Percentiles rank a stretch among this genome's conserved stretches.
These are phyloP conservation scores for Microstegium vimineum DNA, from an alignment of 176 grass and related monocot species.

Conservation along the genomic window DNA sequence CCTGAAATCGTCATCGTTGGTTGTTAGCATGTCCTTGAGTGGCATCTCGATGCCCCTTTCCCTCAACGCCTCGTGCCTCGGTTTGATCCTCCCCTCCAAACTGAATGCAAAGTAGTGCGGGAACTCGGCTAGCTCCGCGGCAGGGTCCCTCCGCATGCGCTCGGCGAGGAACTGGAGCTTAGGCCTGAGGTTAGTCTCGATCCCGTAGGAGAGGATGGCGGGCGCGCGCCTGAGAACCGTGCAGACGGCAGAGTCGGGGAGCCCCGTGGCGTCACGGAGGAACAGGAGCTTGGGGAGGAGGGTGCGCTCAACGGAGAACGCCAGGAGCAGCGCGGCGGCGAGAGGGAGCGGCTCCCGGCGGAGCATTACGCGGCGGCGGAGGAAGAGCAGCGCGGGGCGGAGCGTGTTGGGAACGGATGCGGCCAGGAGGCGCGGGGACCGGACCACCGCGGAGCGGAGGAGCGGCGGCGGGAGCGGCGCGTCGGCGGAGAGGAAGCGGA, in stretches of 20 bases:
- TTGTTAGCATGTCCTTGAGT: conserved; percentile 62
- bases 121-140: conserved; percentile 53
- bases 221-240: too few species aligned
- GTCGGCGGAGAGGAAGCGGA: background rate
- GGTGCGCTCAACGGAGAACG: too few species aligned
- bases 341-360: conserved; percentile 31
- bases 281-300: too few species aligned
- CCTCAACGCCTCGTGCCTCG: conserved; percentile 35
- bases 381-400: conserved; percentile 48
- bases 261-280: background rate
- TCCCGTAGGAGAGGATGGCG: background rate
- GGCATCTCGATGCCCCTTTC: conserved; percentile 37
- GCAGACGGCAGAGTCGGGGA: too few species aligned
- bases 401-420: conserved; percentile 50
- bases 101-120: conserved; percentile 88
- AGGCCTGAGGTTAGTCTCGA: conserved; percentile 40
- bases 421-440: conserved; percentile 59
- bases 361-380: conserved; percentile 43
- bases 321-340: conserved; percentile 11
- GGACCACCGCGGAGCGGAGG: conserved; percentile 26
- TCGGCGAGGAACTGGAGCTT: conserved; percentile 53
- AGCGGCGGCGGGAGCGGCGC: too few species aligned
- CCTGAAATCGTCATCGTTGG: conserved; percentile 57
- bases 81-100: conserved; percentile 66
- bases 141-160: conserved; percentile 35